These are phyloP conservation scores for Tuber melanosporum DNA, from an alignment of 495 filamentous ascomycete genomes.

Conservation along the genomic window DNA sequence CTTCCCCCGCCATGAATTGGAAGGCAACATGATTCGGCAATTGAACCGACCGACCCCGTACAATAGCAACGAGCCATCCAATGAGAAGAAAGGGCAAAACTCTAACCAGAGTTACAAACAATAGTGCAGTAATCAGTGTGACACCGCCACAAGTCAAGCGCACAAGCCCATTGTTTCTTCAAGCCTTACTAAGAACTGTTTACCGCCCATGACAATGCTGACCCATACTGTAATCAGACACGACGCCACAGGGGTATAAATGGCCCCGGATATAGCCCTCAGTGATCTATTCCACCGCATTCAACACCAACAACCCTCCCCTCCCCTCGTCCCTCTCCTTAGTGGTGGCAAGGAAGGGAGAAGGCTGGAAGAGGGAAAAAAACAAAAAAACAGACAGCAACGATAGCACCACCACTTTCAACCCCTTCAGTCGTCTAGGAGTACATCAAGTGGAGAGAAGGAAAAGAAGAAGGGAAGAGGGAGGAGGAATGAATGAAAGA, in stretches of 20 bases:
- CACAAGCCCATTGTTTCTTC: not conserved
- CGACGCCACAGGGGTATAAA: constrained; percentile 6
- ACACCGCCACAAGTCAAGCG: not conserved
- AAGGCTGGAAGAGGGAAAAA: not conserved
- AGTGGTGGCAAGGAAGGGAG: not conserved
- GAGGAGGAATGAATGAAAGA: no score
- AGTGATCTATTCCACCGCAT: constrained; percentile 4
- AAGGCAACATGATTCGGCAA: not conserved
- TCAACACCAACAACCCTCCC: not conserved
- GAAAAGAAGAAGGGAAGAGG: not conserved
- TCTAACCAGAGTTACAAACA: not conserved
- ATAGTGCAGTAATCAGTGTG: not conserved
- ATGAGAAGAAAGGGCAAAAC: not conserved
- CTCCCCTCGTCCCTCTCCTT: not conserved
- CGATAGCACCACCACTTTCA: not conserved
- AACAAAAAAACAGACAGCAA: not conserved
- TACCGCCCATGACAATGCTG: not conserved
- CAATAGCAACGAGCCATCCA: not conserved
- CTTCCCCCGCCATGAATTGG: not conserved
- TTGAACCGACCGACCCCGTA: not conserved
- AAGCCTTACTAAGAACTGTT: not conserved
- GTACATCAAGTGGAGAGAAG: not conserved
- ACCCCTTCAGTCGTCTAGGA: not conserved
- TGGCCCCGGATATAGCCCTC: not conserved
- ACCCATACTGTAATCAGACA: not conserved